Evolutionary conservation across 164 flowering plant genomes (phyloP).

Genomic region (Piper betle): DNA sequence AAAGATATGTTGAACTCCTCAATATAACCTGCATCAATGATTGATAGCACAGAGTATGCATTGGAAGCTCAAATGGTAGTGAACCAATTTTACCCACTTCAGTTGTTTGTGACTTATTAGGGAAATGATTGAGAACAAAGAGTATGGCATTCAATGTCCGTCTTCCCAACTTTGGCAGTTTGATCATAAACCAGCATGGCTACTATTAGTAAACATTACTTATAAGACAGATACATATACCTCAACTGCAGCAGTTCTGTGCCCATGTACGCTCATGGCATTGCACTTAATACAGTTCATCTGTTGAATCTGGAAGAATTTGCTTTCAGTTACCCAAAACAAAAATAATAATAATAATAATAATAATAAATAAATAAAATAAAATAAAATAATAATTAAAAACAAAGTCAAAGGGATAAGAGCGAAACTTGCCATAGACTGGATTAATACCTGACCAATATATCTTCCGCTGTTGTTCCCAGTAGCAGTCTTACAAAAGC

Average conservation of each 20-base stretch:
- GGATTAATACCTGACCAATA: slow-evolving; percentile 17
- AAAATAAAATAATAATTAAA: background rate
- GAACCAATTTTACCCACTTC: background rate
- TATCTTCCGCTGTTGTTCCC: background rate
- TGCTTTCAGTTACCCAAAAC: background rate
- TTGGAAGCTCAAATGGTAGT: background rate
- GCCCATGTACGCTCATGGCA: slow-evolving; percentile 20
- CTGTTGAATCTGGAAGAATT: slow-evolving; percentile 20
- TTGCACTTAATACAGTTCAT: slow-evolving; percentile 13
- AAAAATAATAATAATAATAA: background rate
- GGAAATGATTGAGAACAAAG: no score
- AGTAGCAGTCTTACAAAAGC: background rate
- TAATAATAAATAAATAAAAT: background rate
- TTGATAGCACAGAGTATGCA: background rate
- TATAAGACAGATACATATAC: slow-evolving; percentile 12
- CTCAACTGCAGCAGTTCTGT: slow-evolving; percentile 32
- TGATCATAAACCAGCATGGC: no score
- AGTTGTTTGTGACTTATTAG: background rate
- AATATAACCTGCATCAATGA: background rate
- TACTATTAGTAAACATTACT: background rate
- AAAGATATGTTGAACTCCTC: background rate
- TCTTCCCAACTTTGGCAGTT: background rate
- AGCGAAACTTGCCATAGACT: no score
- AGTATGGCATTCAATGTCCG: background rate
- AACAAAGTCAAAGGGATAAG: no score